These are phyloP conservation scores for Coniochaeta hoffmannii DNA, from an alignment of 2,329 filamentous ascomycete genomes.

Conservation along the genomic window DNA sequence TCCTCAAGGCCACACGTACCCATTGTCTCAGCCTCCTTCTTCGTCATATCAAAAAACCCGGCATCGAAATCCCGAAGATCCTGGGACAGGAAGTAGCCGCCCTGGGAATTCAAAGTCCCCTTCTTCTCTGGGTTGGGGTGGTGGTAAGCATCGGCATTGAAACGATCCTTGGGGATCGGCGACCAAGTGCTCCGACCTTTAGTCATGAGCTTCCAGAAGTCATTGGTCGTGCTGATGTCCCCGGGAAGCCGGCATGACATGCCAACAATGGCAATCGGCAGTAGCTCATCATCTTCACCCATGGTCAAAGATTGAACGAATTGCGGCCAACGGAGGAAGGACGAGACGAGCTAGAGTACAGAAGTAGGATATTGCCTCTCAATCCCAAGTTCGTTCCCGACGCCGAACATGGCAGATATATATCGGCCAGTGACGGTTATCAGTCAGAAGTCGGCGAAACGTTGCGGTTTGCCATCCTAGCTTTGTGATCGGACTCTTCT, in stretches of 20 bases:
- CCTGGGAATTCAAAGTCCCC: slow-evolving; percentile 22
- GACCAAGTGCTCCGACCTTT: slow-evolving; percentile 20
- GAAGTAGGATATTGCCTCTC: no score
- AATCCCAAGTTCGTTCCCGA: no score
- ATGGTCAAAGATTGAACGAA: not conserved
- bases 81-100: slow-evolving; percentile 24
- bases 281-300: not conserved
- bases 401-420: no score
- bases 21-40: slow-evolving; percentile 26
- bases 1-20: slow-evolving; percentile 4
- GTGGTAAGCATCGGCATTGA: slow-evolving; percentile 23
- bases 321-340: not conserved
- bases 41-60: slow-evolving; percentile 28
- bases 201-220: slow-evolving; percentile 24
- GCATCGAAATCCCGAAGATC: slow-evolving; percentile 23
- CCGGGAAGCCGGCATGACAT: slow-evolving; percentile 24
- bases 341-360: no score
- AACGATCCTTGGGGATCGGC: slow-evolving; percentile 22
- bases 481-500: no score
- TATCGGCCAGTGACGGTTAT: no score
- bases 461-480: no score
- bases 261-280: slow-evolving; percentile 24
- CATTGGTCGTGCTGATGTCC: slow-evolving; percentile 19
- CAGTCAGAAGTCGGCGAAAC: no score
- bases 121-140: slow-evolving; percentile 25